Evolutionary conservation across 306 rosid genomes (phyloP).

Genomic region (peach (Prunus persica)): Prunus_persica_NCBIv2 NC_034011.1:1235501-1236000

Average conservation of each 20-base stretch:
- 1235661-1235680: not conserved
- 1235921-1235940: not conserved
- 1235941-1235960: not conserved
- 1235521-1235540: not conserved
- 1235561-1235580: not conserved
- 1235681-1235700: not conserved
- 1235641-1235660: not conserved
- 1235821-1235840: not conserved
- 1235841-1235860: not conserved
- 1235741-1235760: not conserved
- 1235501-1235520: not conserved
- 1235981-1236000: not conserved
- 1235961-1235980: not conserved
- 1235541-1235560: not conserved
- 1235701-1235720: not conserved
- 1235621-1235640: not conserved
- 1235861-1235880: constrained; percentile 48
- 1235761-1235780: not conserved
- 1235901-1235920: constrained; percentile 79
- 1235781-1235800: not conserved
- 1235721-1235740: not conserved
- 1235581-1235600: not conserved
- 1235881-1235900: constrained; percentile 90
- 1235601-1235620: not conserved
- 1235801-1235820: not conserved